These are phyloP conservation scores for Houttuynia cordata DNA, from an alignment of 164 flowering plant species.

Conservation along the genomic window DNA sequence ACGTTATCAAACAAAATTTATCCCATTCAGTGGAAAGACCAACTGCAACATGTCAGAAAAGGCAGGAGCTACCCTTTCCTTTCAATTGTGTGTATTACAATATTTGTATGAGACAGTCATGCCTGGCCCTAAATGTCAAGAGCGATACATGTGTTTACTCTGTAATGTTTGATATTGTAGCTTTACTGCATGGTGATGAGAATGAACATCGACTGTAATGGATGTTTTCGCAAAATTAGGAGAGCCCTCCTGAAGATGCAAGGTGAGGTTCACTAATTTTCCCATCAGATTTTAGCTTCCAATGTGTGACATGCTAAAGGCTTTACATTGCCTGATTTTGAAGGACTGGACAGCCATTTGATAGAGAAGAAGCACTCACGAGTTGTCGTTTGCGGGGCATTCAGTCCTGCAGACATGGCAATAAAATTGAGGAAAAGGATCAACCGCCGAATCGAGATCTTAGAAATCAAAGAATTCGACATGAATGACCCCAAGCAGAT, in stretches of 20 bases:
- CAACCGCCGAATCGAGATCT: conserved; percentile 69
- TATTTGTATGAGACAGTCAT: background rate
- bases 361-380: conserved; percentile 51
- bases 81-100: too few species aligned
- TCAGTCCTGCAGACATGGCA: conserved; percentile 56
- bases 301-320: background rate
- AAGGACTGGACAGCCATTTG: conserved; percentile 59
- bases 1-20: background rate
- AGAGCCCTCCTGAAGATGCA: conserved; percentile 57
- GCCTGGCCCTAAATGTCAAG: too few species aligned
- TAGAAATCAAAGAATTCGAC: conserved; percentile 42
- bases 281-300: background rate
- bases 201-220: conserved; percentile 59
- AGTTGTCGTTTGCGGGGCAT: conserved; percentile 51
- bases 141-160: too few species aligned
- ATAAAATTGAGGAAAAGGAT: conserved; percentile 62
- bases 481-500: background rate
- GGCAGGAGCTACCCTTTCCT: conserved; percentile 20
- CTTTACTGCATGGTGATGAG: conserved; percentile 60
- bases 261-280: conserved; percentile 27
- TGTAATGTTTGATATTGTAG: conserved; percentile 17
- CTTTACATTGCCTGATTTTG: background rate
- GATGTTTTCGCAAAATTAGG: conserved; percentile 55
- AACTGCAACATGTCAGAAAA: conserved; percentile 23
- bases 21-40: conserved; percentile 3